phyloP scores from a whole-genome alignment of 1,284 basidiomycete genomes.

The Takashimella tepidaria region DNA sequence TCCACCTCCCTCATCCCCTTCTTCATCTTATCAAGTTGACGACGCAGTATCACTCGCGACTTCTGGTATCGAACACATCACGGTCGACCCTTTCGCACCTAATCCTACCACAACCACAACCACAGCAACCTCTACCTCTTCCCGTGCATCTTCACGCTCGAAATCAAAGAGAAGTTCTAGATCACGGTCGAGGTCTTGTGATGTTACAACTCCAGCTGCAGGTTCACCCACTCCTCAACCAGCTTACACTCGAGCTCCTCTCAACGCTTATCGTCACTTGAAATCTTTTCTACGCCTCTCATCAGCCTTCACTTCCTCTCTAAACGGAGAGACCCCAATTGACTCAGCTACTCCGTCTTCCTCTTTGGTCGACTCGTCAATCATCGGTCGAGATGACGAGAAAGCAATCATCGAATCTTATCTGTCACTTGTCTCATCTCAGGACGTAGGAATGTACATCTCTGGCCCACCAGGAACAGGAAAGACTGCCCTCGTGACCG shows the following conservation, averaged over 20 bases:
- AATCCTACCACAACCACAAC: not conserved
- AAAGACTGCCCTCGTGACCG: slow-evolving; percentile 47
- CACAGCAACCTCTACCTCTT: not conserved
- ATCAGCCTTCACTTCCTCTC: slow-evolving; percentile 10
- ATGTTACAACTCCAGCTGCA: not conserved
- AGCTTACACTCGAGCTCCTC: not conserved
- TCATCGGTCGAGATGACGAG: slow-evolving; percentile 44
- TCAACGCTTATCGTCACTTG: slow-evolving; percentile 43
- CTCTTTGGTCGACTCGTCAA: slow-evolving; percentile 16
- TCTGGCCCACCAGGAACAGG: slow-evolving; percentile 49
- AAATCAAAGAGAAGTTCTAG: not conserved
- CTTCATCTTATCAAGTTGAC: not conserved
- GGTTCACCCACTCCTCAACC: not conserved
- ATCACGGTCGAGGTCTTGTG: not conserved
- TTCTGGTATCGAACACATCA: not conserved
- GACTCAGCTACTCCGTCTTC: not conserved
- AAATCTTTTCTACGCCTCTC: slow-evolving; percentile 42
- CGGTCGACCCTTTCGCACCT: not conserved
- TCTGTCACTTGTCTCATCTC: slow-evolving; percentile 21
- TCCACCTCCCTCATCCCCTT: slow-evolving; percentile 33
- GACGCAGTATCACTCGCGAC: not conserved
- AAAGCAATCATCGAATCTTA: slow-evolving; percentile 34
- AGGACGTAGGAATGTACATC: slow-evolving; percentile 43
- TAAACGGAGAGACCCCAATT: not conserved
- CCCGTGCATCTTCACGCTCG: not conserved